Percentiles rank a stretch among this genome's conserved stretches.
Conservation (phyloP, 441 rosid genomes). For the Bocquillonia castaneifolia region DNA sequence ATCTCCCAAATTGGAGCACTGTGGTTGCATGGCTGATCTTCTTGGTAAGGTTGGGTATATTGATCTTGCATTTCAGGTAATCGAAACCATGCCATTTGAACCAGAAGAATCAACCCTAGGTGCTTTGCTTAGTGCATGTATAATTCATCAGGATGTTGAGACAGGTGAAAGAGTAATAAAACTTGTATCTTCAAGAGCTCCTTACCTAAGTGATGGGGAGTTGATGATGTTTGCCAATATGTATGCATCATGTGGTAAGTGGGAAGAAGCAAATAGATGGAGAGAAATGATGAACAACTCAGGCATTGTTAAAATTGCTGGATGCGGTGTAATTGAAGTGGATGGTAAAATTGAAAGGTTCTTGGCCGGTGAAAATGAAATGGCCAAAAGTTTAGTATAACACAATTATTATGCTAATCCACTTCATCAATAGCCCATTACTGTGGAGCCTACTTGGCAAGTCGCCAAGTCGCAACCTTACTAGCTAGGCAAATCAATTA, state of each 20-base stretch:
- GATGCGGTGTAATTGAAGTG: conserved; percentile 23
- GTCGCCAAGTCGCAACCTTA: too few relatives aligned
- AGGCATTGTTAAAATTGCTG: conserved; percentile 29
- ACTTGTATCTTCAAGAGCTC: conserved; percentile 12
- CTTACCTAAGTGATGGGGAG: conserved; percentile 27
- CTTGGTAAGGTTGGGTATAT: conserved; percentile 19
- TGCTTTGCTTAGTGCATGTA: conserved; percentile 33
- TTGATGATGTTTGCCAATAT: conserved; percentile 30
- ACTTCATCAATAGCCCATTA: neutral
- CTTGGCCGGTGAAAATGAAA: conserved; percentile 19
- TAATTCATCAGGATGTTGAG: conserved; percentile 25
- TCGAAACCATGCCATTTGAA: conserved; percentile 28
- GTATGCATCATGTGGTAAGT: conserved; percentile 25
- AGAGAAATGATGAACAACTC: conserved; percentile 26
- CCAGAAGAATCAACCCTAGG: conserved; percentile 27
- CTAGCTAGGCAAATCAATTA: neutral
- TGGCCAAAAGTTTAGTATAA: neutral
- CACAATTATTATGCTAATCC: neutral
- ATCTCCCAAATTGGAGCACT: conserved; percentile 32
- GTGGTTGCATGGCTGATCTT: conserved; percentile 32
- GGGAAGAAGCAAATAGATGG: conserved; percentile 34
- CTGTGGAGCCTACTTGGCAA: neutral
- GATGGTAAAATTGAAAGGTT: conserved; percentile 22
- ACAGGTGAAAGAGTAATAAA: conserved; percentile 21
- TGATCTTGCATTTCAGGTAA: conserved; percentile 16